Base-by-base conservation (phyloP, 75 land plant genomes). In the Pinus tabuliformis region DNA sequence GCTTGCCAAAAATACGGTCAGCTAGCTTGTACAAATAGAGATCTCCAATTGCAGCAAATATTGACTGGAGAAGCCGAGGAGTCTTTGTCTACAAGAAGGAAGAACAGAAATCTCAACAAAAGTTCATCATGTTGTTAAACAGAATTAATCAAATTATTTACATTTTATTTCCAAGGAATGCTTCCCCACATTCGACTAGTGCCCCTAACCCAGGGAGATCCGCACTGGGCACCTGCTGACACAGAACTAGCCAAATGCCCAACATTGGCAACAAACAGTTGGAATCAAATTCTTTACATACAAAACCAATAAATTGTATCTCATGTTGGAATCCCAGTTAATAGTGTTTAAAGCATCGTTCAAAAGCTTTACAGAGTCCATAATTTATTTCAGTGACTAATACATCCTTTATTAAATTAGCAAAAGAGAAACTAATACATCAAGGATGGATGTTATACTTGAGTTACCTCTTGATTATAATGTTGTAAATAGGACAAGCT, bases 1-100 rank as follows among this genome's bases (percentile, higher is more conserved):
- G 72, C 59, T 85, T 77, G 75, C 88, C 90, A 79, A 96, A 95
- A 49, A 83, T 73, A 65, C 79, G 80, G 37, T 56, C 18, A 54
- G 99, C 81, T 57, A 97, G 87, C 73, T 87, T 92, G 87, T 86
- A 97, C 78, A 92, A 66, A 83, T 97, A 95, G 4, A 91, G 64
- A 88, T 97, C 99, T 63, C 99, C 98, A 88, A 89, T 65, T 20
- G 99, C 89, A 74, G 96, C 85, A 83, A 97, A 91, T 22, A 97
- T 2, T 15, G 96, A 82, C 76, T 97, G 98, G 22, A 92, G 62
- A 73, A 97, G 80, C 72, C 99, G 83, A 36, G 99, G 99, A 57
- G 92, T 86, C 79, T 73, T 97, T 70, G 59, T 73, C 99, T 97
- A 78, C 30, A 37, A 71, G 80, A n/a, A 70, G 56, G 45, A 59